Percentiles rank a stretch among this genome's conserved stretches.
Conservation (phyloP, 805 yeast genomes). For the Ogataea populi-albae region DNA sequence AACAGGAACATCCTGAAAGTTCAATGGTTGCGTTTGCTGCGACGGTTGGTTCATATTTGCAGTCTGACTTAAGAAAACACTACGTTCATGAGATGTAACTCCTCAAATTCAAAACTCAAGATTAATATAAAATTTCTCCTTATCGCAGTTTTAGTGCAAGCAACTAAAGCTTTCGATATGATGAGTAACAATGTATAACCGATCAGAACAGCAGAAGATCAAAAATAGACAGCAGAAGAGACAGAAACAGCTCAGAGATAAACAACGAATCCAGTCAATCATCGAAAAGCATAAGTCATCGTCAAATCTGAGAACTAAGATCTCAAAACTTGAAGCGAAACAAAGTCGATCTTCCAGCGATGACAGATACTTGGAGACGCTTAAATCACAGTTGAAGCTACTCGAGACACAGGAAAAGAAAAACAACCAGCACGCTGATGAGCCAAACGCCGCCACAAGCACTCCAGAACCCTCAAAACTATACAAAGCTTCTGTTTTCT, state of each 20-base stretch:
- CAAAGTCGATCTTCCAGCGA: slow-evolving; percentile 14
- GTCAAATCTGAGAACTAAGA: slow-evolving; percentile 11
- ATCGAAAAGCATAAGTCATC: slow-evolving; percentile 9
- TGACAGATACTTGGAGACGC: slow-evolving; percentile 15
- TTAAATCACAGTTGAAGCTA: slow-evolving; percentile 14
- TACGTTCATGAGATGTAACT: neutral
- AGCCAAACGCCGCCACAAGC: slow-evolving; percentile 2
- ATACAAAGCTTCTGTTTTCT: slow-evolving; percentile 52
- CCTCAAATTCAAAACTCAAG: neutral
- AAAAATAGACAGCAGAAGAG: neutral
- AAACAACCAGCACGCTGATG: neutral
- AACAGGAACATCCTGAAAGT: slow-evolving; percentile 47
- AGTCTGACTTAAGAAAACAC: too few species aligned
- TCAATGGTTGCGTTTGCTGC: slow-evolving; percentile 13
- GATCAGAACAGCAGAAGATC: slow-evolving; percentile 8
- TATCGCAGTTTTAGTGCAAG: too few species aligned
- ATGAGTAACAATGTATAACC: slow-evolving; percentile 5
- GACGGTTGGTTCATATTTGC: slow-evolving; percentile 5
- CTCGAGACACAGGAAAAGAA: slow-evolving; percentile 16
- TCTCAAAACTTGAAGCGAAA: slow-evolving; percentile 10
- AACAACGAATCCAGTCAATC: slow-evolving; percentile 7
- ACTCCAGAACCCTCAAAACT: slow-evolving; percentile 28
- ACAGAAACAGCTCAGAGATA: slow-evolving; percentile 5
- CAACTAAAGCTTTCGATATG: too few species aligned
- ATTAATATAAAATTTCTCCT: slow-evolving; percentile 1